Evolutionary conservation across 192 early-diverging fungal species (phyloP), one percentile per base, ranked within the genome.

Genomic region (Gigaspora rosea): DNA sequence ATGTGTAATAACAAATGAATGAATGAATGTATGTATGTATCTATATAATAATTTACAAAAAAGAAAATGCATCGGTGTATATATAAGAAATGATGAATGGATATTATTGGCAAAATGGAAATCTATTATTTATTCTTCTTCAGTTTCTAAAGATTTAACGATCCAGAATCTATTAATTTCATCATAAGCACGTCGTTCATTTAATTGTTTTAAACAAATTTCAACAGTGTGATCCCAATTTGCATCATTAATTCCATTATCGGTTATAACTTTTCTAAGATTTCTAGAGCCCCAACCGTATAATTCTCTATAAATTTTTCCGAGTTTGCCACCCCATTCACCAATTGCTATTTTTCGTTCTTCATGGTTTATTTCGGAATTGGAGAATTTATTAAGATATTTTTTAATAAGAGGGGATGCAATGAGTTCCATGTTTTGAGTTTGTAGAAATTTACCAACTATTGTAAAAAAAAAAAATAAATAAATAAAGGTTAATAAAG

Each of bases 91-190:
- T 41, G 0, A 41, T 0, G 41, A 41, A 41, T 6, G 3, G 41
- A 41, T n/a, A n/a, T 41, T 7, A 41, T 41, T 41, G 41, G 41
- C 41, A 41, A 41, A 7, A 41, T 41, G 0, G 7, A 41, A 41
- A 41, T 41, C 41, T 41, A 41, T 41, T 41, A n/a, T 41, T 41
- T 41, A 41, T 41, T 41, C 41, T 6, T 41, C 41, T 41, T 41
- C 41, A 41, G 3, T 41, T 7, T 7, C 41, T 6, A 7, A 41
- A 41, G 41, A 7, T 12, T 63, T 63, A 11, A 33, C 15, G 10
- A 63, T 63, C 64, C 64, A 66, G 9, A 47, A 66, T 66, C 64
- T 66, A 41, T 66, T n/a, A 33, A 66, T 66, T n/a, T 46, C 41
- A 66, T 66, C 64, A 48, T 46, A 66, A n/a, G 33, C 41, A 10